These are phyloP conservation scores for Silybum marianum DNA, from an alignment of 129 eudicot species.

Conservation along the genomic window DNA sequence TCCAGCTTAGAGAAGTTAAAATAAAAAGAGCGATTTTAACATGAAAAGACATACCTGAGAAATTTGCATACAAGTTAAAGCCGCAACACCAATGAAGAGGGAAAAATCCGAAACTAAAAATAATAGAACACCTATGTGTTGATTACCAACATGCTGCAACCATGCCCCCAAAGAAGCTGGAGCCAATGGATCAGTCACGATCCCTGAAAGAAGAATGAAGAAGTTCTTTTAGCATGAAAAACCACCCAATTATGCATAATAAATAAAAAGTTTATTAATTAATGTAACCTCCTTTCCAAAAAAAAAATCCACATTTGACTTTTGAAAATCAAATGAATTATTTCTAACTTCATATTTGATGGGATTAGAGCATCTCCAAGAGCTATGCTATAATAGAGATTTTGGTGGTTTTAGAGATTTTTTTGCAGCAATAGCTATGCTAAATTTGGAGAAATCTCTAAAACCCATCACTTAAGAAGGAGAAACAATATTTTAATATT, in stretches of 20 bases:
- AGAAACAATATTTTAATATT: too few species aligned
- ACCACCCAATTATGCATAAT: neutral
- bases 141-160: slow-evolving; percentile 79
- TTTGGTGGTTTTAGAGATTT: too few species aligned
- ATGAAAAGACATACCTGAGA: slow-evolving; percentile 67
- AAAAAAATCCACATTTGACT: neutral
- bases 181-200: slow-evolving; percentile 78
- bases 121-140: slow-evolving; percentile 72
- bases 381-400: too few species aligned
- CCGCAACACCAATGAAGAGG: slow-evolving; percentile 79
- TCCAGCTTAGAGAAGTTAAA: neutral
- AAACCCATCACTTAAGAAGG: too few species aligned
- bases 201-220: slow-evolving; percentile 49
- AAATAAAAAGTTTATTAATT: neutral
- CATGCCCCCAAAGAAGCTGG: slow-evolving; percentile 88
- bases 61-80: slow-evolving; percentile 79
- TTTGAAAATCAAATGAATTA: neutral
- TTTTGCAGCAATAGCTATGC: too few species aligned
- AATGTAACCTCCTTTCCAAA: neutral
- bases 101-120: slow-evolving; percentile 68
- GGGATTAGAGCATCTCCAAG: too few species aligned
- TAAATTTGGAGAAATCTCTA: too few species aligned
- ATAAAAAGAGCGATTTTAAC: neutral
- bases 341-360: neutral
- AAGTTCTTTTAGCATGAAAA: neutral